These are phyloP conservation scores for Firmiana major DNA, from an alignment of 345 rosid species.

Conservation along the genomic window DNA sequence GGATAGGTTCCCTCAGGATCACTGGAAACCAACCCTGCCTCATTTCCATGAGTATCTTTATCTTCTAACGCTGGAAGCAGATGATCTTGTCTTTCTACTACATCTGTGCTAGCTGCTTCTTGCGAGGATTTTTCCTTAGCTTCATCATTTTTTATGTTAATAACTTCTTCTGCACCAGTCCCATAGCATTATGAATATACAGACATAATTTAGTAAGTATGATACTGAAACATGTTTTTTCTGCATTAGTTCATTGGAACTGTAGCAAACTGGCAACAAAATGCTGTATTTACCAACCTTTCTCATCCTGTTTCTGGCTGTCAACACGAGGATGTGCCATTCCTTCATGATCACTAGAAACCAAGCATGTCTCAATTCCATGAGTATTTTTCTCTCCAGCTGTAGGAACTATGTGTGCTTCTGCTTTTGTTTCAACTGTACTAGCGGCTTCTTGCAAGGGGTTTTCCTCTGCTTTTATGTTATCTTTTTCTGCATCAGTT, in stretches of 20 bases:
- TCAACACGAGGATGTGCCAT: slow-evolving; percentile 5
- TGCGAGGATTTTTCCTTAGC: not conserved
- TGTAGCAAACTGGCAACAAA: not conserved
- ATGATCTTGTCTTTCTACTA: slow-evolving; percentile 20
- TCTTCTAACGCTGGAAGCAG: slow-evolving; percentile 8
- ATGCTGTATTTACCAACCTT: not conserved
- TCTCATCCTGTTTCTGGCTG: not conserved
- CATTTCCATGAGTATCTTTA: slow-evolving; percentile 16
- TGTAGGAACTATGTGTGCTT: slow-evolving; percentile 16
- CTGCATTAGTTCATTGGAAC: not conserved
- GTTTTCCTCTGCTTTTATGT: slow-evolving; percentile 6
- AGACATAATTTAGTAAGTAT: not conserved
- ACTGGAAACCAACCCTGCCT: slow-evolving; percentile 11
- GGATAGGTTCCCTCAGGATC: slow-evolving; percentile 16
- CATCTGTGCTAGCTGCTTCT: slow-evolving; percentile 16
- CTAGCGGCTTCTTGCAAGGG: slow-evolving; percentile 19
- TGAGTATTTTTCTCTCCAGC: slow-evolving; percentile 12
- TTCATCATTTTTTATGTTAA: not conserved
- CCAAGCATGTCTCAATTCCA: slow-evolving; percentile 19
- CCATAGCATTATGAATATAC: not conserved
- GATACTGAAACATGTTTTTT: not conserved
- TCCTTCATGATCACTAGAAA: slow-evolving; percentile 3
- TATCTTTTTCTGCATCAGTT: slow-evolving; percentile 31
- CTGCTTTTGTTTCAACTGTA: slow-evolving; percentile 14
- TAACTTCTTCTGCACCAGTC: slow-evolving; percentile 32